Conservation (phyloP, 495 filamentous ascomycete genomes). For the Penicillium odoratum region DNA sequence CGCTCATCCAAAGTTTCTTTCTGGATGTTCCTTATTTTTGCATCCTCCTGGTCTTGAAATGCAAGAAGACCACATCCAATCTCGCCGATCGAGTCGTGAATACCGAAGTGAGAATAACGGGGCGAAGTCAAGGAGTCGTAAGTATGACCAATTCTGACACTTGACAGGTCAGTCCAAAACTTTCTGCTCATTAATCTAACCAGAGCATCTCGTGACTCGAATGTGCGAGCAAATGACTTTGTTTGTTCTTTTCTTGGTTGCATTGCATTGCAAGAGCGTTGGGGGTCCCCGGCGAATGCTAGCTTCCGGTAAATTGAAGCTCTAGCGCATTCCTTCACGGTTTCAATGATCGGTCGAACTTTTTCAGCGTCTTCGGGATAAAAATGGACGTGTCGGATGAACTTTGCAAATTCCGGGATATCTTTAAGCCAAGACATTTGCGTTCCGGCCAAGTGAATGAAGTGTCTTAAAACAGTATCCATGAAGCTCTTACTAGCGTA, state of each 20-base stretch:
- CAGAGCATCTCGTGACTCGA: background rate
- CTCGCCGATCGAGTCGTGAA: conserved; percentile 14
- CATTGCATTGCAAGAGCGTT: background rate
- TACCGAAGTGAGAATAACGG: too few species aligned
- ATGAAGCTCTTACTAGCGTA: conserved; percentile 51
- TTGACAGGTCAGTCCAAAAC: conserved; percentile 32
- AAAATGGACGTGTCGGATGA: conserved; percentile 14
- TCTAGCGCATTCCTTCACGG: background rate
- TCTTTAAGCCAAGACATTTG: conserved; percentile 46
- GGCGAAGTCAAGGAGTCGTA: background rate
- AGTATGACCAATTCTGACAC: background rate
- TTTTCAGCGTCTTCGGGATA: conserved; percentile 8
- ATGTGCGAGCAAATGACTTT: background rate
- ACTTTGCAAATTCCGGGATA: conserved; percentile 28
- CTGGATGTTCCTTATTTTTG: conserved; percentile 5
- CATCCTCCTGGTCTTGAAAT: conserved; percentile 16
- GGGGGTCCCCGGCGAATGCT: background rate
- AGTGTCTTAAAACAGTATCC: conserved; percentile 33
- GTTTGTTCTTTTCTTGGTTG: too few species aligned
- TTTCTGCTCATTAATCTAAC: conserved; percentile 8
- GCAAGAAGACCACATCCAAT: conserved; percentile 14
- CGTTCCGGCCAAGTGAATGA: conserved; percentile 34
- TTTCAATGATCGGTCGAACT: background rate
- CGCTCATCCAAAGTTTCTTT: background rate
- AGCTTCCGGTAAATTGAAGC: background rate